Conservation (phyloP, 2,329 filamentous ascomycete species). For the Didymella lethalis region DNA sequence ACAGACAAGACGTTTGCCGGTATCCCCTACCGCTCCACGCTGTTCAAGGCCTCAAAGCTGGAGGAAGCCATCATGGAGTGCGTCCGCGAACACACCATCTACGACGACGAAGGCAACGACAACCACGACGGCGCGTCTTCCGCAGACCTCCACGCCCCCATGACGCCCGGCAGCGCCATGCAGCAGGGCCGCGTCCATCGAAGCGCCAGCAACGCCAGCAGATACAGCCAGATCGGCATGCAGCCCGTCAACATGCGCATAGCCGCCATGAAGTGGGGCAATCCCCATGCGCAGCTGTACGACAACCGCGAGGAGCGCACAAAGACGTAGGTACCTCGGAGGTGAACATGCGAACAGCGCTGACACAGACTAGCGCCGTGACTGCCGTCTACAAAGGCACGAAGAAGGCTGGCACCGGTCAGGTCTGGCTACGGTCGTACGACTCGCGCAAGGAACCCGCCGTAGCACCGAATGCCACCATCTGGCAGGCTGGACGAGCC, state of each 20-base stretch:
- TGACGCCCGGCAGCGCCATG: conserved; percentile 46
- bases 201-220: conserved; percentile 80
- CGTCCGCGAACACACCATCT: conserved; percentile 80
- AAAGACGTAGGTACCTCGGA: conserved; percentile 75
- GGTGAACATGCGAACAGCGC: not conserved
- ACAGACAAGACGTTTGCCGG: conserved; percentile 98
- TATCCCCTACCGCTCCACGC: conserved; percentile 89
- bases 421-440: conserved; percentile 87
- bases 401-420: conserved; percentile 65
- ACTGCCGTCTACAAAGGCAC: conserved; percentile 92
- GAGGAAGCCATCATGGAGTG: conserved; percentile 93
- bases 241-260: conserved; percentile 62
- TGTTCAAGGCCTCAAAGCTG: conserved; percentile 96
- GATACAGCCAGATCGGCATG: conserved; percentile 79
- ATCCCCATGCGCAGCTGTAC: conserved; percentile 87
- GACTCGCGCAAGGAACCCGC: conserved; percentile 91
- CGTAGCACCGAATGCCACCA: conserved; percentile 90
- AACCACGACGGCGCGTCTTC: conserved; percentile 55
- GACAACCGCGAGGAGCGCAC: conserved; percentile 85
- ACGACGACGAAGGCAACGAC: conserved; percentile 85
- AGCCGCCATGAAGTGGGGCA: conserved; percentile 69
- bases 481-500: conserved; percentile 97
- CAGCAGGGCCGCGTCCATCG: conserved; percentile 55
- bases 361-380: conserved; percentile 69
- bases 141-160: conserved; percentile 53